Conservation (phyloP, 2,329 filamentous ascomycete species). For the Venturia oleaginea region DNA sequence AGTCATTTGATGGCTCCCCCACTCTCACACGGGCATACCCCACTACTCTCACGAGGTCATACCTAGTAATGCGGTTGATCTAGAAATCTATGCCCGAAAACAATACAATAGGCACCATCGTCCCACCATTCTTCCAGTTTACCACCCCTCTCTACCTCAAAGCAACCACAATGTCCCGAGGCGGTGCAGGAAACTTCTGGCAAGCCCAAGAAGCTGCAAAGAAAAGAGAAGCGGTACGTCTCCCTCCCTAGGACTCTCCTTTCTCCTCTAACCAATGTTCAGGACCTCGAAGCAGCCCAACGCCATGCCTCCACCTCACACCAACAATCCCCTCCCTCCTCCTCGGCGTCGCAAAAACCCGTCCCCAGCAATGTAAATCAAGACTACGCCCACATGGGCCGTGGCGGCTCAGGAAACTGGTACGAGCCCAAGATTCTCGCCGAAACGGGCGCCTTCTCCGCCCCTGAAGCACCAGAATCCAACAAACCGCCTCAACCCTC, state of each 20-base stretch:
- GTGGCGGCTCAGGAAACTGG: slow-evolving; percentile 15
- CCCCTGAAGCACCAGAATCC: slow-evolving; percentile 1
- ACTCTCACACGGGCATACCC: neutral
- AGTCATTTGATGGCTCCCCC: neutral
- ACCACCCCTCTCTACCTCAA: too few species aligned
- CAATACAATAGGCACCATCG: neutral
- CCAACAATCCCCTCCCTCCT: neutral
- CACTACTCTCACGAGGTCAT: neutral
- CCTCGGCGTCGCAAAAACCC: neutral
- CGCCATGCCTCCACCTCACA: neutral
- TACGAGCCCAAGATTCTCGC: slow-evolving; percentile 9
- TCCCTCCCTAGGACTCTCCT: neutral
- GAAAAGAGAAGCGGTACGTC: slow-evolving; percentile 3
- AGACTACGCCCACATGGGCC: slow-evolving; percentile 14
- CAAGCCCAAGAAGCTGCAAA: neutral
- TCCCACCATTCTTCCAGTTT: too few species aligned
- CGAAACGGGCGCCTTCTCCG: slow-evolving; percentile 8
- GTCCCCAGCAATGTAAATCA: neutral
- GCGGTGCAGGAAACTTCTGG: slow-evolving; percentile 10
- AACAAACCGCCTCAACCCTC: neutral
- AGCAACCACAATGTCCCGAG: slow-evolving; percentile 4
- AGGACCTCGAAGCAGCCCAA: slow-evolving; percentile 9
- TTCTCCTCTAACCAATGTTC: neutral
- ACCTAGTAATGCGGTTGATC: neutral
- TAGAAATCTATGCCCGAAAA: neutral